Percentiles rank a stretch among this genome's conserved stretches.
Evolutionary conservation across 495 filamentous ascomycete species (phyloP).

Genomic region (Collariella sp.): DNA sequence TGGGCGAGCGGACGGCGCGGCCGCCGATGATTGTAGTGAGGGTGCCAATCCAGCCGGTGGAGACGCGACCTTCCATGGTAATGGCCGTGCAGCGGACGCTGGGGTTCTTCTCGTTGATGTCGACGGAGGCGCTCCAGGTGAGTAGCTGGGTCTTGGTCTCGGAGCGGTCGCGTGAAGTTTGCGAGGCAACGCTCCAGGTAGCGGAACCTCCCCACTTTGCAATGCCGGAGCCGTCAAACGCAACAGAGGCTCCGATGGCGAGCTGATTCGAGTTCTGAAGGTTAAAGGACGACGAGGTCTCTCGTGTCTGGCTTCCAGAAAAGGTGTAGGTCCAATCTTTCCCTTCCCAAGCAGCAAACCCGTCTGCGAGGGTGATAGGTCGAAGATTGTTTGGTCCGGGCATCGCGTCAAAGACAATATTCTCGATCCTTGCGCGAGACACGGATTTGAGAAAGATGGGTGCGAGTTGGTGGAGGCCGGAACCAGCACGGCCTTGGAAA

Average conservation of each 20-base stretch:
- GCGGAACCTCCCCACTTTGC: background rate
- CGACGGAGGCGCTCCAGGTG: background rate
- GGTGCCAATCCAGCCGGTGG: background rate
- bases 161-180: background rate
- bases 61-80: background rate
- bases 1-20: background rate
- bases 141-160: background rate
- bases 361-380: background rate
- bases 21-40: background rate
- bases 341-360: background rate
- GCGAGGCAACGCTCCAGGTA: background rate
- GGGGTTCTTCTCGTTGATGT: background rate
- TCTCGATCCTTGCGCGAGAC: background rate
- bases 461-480: background rate
- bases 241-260: background rate
- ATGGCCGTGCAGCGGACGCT: background rate
- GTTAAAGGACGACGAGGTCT: background rate
- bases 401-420: background rate
- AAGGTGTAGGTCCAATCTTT: conserved; percentile 1
- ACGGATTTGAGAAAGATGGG: background rate
- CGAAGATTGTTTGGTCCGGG: background rate
- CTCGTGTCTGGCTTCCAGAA: background rate
- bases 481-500: background rate
- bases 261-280: background rate
- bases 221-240: background rate